Conservation (phyloP, 1,284 basidiomycete genomes). For the Cutaneotrichosporon sp. region DNA sequence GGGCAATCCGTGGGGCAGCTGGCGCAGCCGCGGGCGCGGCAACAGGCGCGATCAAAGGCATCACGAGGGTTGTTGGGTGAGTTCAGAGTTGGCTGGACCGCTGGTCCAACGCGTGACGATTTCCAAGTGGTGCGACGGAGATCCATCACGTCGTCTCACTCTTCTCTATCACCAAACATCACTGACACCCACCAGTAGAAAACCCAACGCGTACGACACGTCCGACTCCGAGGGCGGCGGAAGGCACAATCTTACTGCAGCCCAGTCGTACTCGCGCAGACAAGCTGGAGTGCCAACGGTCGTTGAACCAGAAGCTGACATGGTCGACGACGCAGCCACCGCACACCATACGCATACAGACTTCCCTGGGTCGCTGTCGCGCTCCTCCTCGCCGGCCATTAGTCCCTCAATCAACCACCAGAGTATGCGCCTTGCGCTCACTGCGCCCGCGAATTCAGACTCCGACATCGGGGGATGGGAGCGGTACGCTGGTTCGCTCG, state of each 20-base stretch:
- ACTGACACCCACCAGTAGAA: slow-evolving; percentile 2
- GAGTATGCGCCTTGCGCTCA: background rate
- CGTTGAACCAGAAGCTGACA: slow-evolving; percentile 27
- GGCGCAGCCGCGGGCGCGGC: slow-evolving; percentile 15
- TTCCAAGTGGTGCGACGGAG: no score
- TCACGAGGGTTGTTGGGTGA: slow-evolving; percentile 31
- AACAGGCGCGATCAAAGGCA: slow-evolving; percentile 31
- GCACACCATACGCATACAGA: background rate
- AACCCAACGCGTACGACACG: slow-evolving; percentile 26
- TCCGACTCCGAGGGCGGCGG: slow-evolving; percentile 35
- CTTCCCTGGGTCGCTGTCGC: slow-evolving; percentile 10
- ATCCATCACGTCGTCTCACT: background rate
- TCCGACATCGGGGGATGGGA: background rate
- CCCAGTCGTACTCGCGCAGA: background rate
- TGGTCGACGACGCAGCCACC: background rate
- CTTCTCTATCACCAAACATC: background rate
- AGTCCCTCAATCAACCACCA: background rate
- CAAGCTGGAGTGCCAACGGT: slow-evolving; percentile 27
- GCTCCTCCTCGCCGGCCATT: background rate
- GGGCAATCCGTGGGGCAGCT: slow-evolving; percentile 7
- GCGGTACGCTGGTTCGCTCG: background rate
- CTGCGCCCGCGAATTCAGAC: background rate
- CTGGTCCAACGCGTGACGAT: no score
- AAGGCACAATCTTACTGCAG: background rate
- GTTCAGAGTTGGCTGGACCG: no score